phyloP scores from a whole-genome alignment of 2,329 filamentous ascomycete genomes.

The Penicillium sp. region DNA sequence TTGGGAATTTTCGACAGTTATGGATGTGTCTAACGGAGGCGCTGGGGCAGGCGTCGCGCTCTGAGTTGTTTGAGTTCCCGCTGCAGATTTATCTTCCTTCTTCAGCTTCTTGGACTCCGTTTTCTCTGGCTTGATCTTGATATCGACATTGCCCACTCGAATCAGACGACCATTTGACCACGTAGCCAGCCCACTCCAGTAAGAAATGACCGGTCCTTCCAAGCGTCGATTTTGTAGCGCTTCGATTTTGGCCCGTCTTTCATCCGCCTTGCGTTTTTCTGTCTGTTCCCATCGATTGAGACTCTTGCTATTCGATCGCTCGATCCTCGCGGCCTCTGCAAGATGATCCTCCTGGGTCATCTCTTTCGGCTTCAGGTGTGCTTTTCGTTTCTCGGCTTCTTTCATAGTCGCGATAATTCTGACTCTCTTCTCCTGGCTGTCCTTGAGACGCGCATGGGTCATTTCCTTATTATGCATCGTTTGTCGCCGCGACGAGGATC shows the following conservation, averaged over 20 bases:
- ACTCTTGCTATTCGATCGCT: slow-evolving; percentile 82
- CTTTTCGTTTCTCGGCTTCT: slow-evolving; percentile 56
- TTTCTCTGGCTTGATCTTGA: slow-evolving; percentile 35
- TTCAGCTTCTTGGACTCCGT: slow-evolving; percentile 42
- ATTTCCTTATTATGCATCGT: slow-evolving; percentile 61
- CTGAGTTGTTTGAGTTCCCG: slow-evolving; percentile 16
- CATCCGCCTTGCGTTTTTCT: slow-evolving; percentile 80
- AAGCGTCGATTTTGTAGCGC: slow-evolving; percentile 81
- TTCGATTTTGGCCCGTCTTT: slow-evolving; percentile 73
- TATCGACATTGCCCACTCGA: slow-evolving; percentile 60
- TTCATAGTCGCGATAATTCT: slow-evolving; percentile 53
- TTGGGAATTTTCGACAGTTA: neutral
- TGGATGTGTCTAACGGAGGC: neutral
- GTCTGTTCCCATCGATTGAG: slow-evolving; percentile 90
- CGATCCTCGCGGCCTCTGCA: slow-evolving; percentile 72
- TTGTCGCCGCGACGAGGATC: slow-evolving; percentile 57
- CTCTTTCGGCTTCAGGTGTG: slow-evolving; percentile 67
- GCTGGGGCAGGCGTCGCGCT: neutral
- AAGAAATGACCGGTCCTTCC: slow-evolving; percentile 81
- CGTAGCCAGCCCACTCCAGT: slow-evolving; percentile 85
- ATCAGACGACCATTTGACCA: slow-evolving; percentile 71
- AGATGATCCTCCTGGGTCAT: slow-evolving; percentile 85
- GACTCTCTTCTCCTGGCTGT: slow-evolving; percentile 45
- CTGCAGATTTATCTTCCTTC: slow-evolving; percentile 24
- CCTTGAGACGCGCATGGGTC: slow-evolving; percentile 45